Evolutionary conservation across 306 rosid genomes (phyloP).

Genomic region (Astragalus membranaceus): DNA sequence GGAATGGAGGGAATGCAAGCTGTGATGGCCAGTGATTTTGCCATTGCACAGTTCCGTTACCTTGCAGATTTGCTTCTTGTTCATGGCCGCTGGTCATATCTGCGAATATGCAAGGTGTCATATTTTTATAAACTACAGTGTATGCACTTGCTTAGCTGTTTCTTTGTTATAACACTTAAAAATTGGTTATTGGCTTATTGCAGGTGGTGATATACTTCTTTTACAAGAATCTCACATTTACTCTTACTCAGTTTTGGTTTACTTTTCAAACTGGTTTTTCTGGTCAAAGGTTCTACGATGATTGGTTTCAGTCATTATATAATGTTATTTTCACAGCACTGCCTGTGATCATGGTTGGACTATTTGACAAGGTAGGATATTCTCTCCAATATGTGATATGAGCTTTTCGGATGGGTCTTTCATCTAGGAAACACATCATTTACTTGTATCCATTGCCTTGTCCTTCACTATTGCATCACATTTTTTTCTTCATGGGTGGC

Average conservation of each 20-base stretch:
- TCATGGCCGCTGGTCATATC: slow-evolving; percentile 98
- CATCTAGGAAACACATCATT: not conserved
- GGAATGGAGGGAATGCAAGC: slow-evolving; percentile 99
- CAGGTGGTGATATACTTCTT: slow-evolving; percentile 94
- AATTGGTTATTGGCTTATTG: slow-evolving; percentile 25
- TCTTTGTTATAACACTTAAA: slow-evolving; percentile 8
- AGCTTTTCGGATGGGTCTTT: not conserved
- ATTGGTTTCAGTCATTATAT: slow-evolving; percentile 89
- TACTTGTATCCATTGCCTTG: not conserved
- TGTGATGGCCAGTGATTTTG: slow-evolving; percentile 99
- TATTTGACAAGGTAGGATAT: slow-evolving; percentile 75
- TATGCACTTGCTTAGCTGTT: not conserved
- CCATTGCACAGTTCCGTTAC: slow-evolving; percentile 96
- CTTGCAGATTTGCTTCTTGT: slow-evolving; percentile 92
- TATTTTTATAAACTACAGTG: slow-evolving; percentile 1
- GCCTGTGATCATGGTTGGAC: slow-evolving; percentile 91
- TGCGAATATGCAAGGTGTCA: slow-evolving; percentile 90
- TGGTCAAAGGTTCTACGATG: slow-evolving; percentile 97
- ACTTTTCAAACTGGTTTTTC: slow-evolving; percentile 97
- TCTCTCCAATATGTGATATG: slow-evolving; percentile 8
- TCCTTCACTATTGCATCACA: slow-evolving; percentile 1
- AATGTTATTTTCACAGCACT: slow-evolving; percentile 93
- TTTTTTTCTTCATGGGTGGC: not conserved
- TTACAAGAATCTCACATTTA: slow-evolving; percentile 95
- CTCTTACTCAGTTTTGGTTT: slow-evolving; percentile 97